Evolutionary conservation across 2,329 filamentous ascomycete species (phyloP).

Genomic region (Pseudocercospora vitis): DNA sequence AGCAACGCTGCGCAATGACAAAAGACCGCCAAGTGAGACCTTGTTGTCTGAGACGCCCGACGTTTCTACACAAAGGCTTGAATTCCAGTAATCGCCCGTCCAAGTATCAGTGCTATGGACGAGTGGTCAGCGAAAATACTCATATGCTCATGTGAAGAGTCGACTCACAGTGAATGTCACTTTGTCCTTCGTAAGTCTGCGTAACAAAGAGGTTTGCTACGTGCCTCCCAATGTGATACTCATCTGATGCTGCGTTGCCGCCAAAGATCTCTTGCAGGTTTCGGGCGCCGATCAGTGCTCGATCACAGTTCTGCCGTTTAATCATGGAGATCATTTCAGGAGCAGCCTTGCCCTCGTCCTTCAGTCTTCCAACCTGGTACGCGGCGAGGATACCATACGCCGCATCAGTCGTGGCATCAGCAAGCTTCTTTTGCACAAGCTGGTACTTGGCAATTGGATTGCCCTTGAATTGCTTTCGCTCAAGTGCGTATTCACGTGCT

Average conservation of each 20-base stretch:
- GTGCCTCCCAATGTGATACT: slow-evolving; percentile 92
- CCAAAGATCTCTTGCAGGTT: slow-evolving; percentile 93
- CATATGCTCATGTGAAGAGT: slow-evolving; percentile 1
- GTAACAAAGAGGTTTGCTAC: slow-evolving; percentile 96
- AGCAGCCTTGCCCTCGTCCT: slow-evolving; percentile 82
- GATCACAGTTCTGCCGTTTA: slow-evolving; percentile 96
- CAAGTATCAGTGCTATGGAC: slow-evolving; percentile 49
- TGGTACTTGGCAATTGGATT: slow-evolving; percentile 96
- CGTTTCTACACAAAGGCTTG: slow-evolving; percentile 64
- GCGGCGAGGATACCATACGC: slow-evolving; percentile 88
- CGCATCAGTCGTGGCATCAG: slow-evolving; percentile 87
- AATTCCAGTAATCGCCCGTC: slow-evolving; percentile 60
- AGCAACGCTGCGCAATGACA: slow-evolving; percentile 7
- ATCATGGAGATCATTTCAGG: slow-evolving; percentile 98
- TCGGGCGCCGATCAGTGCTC: slow-evolving; percentile 76
- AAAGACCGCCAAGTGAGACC: background rate
- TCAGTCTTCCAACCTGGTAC: slow-evolving; percentile 86
- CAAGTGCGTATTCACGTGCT: slow-evolving; percentile 81
- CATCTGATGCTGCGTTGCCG: slow-evolving; percentile 96
- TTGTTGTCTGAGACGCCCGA: slow-evolving; percentile 4
- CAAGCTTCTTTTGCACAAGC: slow-evolving; percentile 95
- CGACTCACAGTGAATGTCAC: slow-evolving; percentile 87
- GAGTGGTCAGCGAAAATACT: slow-evolving; percentile 25
- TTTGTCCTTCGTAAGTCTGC: slow-evolving; percentile 97
- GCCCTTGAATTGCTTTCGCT: slow-evolving; percentile 92